Conservation (phyloP, 805 yeast genomes). For the Blastobotrys mokoenaii region DNA sequence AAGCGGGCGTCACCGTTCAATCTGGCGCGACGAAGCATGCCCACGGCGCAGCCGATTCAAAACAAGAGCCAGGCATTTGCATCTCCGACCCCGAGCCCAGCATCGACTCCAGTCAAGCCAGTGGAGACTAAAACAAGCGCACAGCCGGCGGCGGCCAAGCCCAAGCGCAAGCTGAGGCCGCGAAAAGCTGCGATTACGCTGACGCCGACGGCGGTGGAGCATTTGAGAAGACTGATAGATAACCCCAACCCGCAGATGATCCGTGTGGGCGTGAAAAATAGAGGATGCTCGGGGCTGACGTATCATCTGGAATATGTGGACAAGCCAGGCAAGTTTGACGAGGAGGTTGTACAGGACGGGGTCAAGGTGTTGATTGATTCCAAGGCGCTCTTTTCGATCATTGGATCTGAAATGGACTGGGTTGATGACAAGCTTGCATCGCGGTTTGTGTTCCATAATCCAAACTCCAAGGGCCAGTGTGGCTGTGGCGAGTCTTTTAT, state of each 20-base stretch:
- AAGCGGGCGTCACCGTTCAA: conserved; percentile 1
- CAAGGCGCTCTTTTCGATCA: conserved; percentile 89
- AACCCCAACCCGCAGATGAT: conserved; percentile 86
- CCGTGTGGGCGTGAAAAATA: conserved; percentile 86
- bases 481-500: conserved; percentile 98
- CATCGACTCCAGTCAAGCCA: neutral
- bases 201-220: conserved; percentile 65
- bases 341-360: conserved; percentile 83
- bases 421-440: conserved; percentile 84
- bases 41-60: neutral
- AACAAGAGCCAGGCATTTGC: neutral
- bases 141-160: conserved; percentile 25
- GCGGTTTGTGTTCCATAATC: conserved; percentile 87
- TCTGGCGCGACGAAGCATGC: conserved; percentile 1
- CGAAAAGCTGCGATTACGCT: conserved; percentile 84
- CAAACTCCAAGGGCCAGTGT: conserved; percentile 95
- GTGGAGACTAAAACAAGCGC: neutral
- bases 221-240: conserved; percentile 55
- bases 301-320: conserved; percentile 87
- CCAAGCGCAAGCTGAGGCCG: conserved; percentile 60
- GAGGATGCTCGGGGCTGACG: conserved; percentile 95
- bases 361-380: conserved; percentile 90
- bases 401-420: conserved; percentile 99
- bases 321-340: conserved; percentile 92
- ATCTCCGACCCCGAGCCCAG: too few species aligned